Conservation (phyloP, 2,329 filamentous ascomycete genomes). For the Gyromitra esculenta region DNA sequence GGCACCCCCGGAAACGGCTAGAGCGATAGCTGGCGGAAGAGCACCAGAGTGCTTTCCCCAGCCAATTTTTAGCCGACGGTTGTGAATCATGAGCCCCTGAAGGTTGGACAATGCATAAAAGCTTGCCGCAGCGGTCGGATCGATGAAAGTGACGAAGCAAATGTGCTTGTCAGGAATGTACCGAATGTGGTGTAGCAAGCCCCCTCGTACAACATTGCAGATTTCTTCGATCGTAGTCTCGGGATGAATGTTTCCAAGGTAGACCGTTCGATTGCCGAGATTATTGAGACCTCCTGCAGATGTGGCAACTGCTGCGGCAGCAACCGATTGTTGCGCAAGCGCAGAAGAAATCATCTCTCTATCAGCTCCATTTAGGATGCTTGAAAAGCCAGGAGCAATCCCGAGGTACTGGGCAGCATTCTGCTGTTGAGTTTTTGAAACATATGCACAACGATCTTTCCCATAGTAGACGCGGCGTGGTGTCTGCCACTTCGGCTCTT, state of each 20-base stretch:
- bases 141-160: conserved; percentile 99
- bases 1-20: conserved; percentile 94
- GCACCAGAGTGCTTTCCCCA: conserved; percentile 99
- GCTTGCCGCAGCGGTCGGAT: conserved; percentile 94
- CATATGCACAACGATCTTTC: conserved; percentile 97
- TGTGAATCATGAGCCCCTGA: conserved; percentile 99
- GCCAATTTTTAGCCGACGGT: conserved; percentile 95
- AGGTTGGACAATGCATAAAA: conserved; percentile 98
- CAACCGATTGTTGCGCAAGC: conserved; percentile 95
- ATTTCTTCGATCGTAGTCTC: conserved; percentile 99
- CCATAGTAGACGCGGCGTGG: conserved; percentile 97
- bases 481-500: conserved; percentile 95
- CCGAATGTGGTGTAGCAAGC: conserved; percentile 94
- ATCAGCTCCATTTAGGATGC: conserved; percentile 94
- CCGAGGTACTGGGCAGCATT: conserved; percentile 98
- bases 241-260: conserved; percentile 97
- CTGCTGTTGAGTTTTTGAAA: conserved; percentile 99
- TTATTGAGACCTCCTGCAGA: conserved; percentile 97
- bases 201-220: conserved; percentile 96
- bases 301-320: conserved; percentile 93
- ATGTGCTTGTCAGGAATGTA: conserved; percentile 99
- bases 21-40: conserved; percentile 90
- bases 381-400: conserved; percentile 94
- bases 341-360: conserved; percentile 96
- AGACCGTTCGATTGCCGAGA: conserved; percentile 95